phyloP scores from a whole-genome alignment of 1,284 basidiomycete genomes.

The Sporisorium sorghi region DNA sequence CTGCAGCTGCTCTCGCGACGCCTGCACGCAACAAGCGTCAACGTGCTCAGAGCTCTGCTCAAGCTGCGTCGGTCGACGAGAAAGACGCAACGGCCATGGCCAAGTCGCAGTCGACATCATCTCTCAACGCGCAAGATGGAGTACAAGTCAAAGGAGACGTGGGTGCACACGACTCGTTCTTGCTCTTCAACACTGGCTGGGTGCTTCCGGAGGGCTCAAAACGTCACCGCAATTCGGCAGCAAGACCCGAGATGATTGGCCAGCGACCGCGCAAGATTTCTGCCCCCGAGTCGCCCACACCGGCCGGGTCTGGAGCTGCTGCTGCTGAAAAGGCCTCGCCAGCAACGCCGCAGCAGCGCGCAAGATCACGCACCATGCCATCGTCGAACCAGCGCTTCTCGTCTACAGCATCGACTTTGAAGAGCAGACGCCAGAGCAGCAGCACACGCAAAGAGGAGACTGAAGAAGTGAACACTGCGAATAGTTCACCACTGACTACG shows the following conservation, averaged over 20 bases:
- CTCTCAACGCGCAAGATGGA: slow-evolving; percentile 73
- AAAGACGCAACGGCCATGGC: slow-evolving; percentile 12
- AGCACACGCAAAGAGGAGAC: slow-evolving; percentile 12
- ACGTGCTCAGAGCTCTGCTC: slow-evolving; percentile 22
- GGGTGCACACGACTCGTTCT: slow-evolving; percentile 80
- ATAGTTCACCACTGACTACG: slow-evolving; percentile 42
- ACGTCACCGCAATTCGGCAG: slow-evolving; percentile 30
- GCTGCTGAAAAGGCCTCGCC: neutral
- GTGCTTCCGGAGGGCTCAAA: slow-evolving; percentile 78
- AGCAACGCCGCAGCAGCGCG: slow-evolving; percentile 24
- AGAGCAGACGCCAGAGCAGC: slow-evolving; percentile 8
- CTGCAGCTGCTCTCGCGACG: neutral
- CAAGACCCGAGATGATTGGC: slow-evolving; percentile 35
- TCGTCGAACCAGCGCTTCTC: slow-evolving; percentile 12
- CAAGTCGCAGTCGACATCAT: slow-evolving; percentile 15
- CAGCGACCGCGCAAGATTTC: slow-evolving; percentile 47
- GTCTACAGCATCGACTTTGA: slow-evolving; percentile 2
- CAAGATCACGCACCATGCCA: slow-evolving; percentile 30
- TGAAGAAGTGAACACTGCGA: slow-evolving; percentile 9
- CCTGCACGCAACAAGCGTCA: slow-evolving; percentile 24
- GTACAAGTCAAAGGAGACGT: slow-evolving; percentile 71
- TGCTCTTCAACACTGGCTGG: slow-evolving; percentile 87
- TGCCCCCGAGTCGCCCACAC: slow-evolving; percentile 46
- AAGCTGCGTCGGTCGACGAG: slow-evolving; percentile 3
- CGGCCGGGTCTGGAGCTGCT: neutral